Percentiles rank a stretch among this genome's conserved stretches.
Conservation (phyloP, 768 basidiomycete genomes). For the Rubroboletus pulcherrimus region DNA sequence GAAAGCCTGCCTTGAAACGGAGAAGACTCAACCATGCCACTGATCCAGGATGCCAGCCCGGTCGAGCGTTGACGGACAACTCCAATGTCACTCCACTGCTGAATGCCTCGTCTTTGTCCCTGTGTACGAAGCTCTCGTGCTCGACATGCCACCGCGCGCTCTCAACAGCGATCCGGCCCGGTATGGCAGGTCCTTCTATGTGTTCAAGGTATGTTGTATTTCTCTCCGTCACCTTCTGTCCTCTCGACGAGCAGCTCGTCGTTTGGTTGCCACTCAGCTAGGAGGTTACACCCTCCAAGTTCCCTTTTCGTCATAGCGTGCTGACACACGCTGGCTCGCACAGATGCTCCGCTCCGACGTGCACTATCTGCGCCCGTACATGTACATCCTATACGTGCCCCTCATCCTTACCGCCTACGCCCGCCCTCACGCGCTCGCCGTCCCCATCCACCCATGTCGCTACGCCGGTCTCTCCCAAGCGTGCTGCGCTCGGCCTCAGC, state of each 20-base stretch:
- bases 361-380: constrained; percentile 36
- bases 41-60: constrained; percentile 14
- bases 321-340: constrained; percentile 3
- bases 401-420: constrained; percentile 35
- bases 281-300: not conserved
- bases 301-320: not conserved
- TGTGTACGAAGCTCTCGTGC: constrained; percentile 20
- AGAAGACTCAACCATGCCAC: constrained; percentile 20
- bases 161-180: constrained; percentile 16
- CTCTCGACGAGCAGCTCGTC: not conserved
- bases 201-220: constrained; percentile 23
- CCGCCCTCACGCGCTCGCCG: constrained; percentile 34
- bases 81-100: constrained; percentile 13
- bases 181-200: constrained; percentile 3
- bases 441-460: constrained; percentile 18
- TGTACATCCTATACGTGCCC: constrained; percentile 33
- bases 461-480: constrained; percentile 26
- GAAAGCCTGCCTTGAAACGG: constrained; percentile 24
- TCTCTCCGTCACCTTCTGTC: not conserved
- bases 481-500: constrained; percentile 24
- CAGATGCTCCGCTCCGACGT: constrained; percentile 34
- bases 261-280: not conserved
- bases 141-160: constrained; percentile 31
- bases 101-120: not conserved
- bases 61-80: constrained; percentile 17